phyloP scores from a whole-genome alignment of 257 asterid species.

The Ballota nigra region DNA sequence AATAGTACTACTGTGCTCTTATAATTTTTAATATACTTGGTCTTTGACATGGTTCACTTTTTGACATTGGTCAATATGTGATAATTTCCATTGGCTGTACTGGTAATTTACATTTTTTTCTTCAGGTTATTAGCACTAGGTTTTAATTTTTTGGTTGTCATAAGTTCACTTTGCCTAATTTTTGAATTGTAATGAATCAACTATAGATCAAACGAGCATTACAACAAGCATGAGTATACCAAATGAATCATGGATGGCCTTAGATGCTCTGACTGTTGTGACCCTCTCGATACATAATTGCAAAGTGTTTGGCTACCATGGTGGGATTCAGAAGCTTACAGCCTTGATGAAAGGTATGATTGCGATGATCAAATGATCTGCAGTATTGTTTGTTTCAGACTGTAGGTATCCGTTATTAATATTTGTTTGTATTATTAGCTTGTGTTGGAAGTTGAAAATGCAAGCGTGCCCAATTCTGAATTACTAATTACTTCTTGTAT shows the following conservation, averaged over 20 bases:
- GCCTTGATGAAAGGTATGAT: conserved; percentile 85
- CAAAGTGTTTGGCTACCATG: conserved; percentile 74
- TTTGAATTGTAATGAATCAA: conserved; percentile 28
- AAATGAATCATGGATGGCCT: conserved; percentile 68
- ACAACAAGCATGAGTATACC: conserved; percentile 41
- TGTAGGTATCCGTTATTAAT: background rate
- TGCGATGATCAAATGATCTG: conserved; percentile 7
- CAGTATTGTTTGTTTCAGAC: conserved; percentile 12
- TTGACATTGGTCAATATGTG: background rate
- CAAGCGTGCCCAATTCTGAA: background rate
- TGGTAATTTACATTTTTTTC: background rate
- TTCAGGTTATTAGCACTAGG: conserved; percentile 2
- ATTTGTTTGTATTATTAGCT: conserved; percentile 1
- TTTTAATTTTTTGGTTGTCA: background rate
- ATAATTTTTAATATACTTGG: background rate
- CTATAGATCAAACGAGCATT: conserved; percentile 52
- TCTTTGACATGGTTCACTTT: conserved; percentile 6
- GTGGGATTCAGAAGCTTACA: conserved; percentile 87
- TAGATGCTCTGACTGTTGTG: conserved; percentile 76
- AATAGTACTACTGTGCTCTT: background rate
- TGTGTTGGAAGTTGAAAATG: conserved; percentile 12
- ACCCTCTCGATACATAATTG: conserved; percentile 87
- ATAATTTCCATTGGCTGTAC: background rate
- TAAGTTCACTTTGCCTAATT: background rate
- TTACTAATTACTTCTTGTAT: background rate